Percentiles rank a stretch among this genome's conserved stretches.
These are phyloP conservation scores for Pseudoturritis turrita DNA, from an alignment of 345 rosid genomes.

Conservation along the genomic window DNA sequence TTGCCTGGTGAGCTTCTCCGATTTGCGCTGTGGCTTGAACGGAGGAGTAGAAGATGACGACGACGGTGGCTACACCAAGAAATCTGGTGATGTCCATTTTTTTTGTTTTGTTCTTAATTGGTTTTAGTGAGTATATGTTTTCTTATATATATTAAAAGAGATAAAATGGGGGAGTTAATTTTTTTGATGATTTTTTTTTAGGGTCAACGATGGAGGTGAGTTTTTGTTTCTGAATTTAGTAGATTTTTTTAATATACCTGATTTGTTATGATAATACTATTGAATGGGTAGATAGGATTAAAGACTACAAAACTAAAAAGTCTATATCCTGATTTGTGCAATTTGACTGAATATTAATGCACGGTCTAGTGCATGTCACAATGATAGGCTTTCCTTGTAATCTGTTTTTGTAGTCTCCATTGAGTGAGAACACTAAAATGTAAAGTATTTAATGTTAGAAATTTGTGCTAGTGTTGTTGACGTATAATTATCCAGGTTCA, in stretches of 20 bases:
- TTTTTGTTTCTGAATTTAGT: slow-evolving; percentile 10
- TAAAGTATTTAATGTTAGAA: background rate
- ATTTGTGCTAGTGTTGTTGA: too few relatives aligned
- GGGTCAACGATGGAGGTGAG: background rate
- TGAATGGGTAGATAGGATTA: background rate
- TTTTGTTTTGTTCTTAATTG: background rate
- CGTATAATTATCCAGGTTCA: too few relatives aligned
- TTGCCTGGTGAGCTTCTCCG: background rate
- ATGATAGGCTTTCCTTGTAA: background rate
- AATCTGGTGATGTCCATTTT: background rate
- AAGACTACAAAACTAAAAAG: background rate
- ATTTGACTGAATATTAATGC: background rate
- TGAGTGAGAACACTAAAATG: background rate
- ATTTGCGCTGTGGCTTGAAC: background rate
- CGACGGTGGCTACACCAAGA: background rate
- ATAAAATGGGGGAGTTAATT: background rate
- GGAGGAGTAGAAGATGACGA: slow-evolving; percentile 1
- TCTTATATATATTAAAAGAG: slow-evolving; percentile 3
- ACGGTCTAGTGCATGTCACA: background rate
- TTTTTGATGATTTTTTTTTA: background rate
- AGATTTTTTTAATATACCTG: background rate
- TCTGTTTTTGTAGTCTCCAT: background rate
- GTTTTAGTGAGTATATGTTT: background rate
- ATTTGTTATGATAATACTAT: background rate
- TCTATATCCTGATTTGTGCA: background rate